phyloP scores from a whole-genome alignment of 2,329 filamentous ascomycete species.

The Leptoxyphium fumago region DNA sequence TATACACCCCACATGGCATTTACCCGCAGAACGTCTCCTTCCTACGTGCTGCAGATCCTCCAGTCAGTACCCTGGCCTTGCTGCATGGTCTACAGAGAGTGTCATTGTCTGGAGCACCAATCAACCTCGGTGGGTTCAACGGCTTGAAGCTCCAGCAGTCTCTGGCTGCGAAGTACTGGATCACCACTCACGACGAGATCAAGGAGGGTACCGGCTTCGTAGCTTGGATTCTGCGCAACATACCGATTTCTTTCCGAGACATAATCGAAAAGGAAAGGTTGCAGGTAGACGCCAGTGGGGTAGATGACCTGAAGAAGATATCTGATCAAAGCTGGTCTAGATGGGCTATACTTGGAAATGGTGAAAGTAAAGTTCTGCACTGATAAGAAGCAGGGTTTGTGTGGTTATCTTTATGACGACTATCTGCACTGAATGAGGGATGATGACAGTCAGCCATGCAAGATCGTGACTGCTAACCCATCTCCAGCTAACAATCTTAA shows the following conservation, averaged over 20 bases:
- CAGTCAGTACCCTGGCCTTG: slow-evolving; percentile 41
- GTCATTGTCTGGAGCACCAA: slow-evolving; percentile 23
- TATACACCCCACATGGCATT: slow-evolving; percentile 53
- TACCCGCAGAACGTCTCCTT: slow-evolving; percentile 27
- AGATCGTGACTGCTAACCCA: too few relatives aligned
- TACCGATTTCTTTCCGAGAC: slow-evolving; percentile 28
- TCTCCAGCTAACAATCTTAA: too few relatives aligned
- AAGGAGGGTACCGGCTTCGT: slow-evolving; percentile 46
- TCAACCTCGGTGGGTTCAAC: slow-evolving; percentile 50
- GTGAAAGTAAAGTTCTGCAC: neutral
- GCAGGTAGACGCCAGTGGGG: slow-evolving; percentile 17
- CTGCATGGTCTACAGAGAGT: slow-evolving; percentile 52
- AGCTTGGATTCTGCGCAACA: slow-evolving; percentile 32
- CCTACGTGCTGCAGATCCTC: slow-evolving; percentile 29
- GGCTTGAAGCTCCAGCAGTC: slow-evolving; percentile 41
- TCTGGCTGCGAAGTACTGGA: slow-evolving; percentile 45
- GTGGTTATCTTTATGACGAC: too few relatives aligned
- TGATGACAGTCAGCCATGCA: too few relatives aligned
- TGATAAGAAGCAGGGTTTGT: neutral
- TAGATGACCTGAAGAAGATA: too few relatives aligned
- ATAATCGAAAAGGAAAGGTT: slow-evolving; percentile 35
- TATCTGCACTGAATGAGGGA: too few relatives aligned
- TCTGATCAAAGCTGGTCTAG: neutral
- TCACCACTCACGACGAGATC: slow-evolving; percentile 50
- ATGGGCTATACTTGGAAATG: neutral